Conservation (phyloP, 2,329 filamentous ascomycete species). For the Trichoderma endophyticum region DNA sequence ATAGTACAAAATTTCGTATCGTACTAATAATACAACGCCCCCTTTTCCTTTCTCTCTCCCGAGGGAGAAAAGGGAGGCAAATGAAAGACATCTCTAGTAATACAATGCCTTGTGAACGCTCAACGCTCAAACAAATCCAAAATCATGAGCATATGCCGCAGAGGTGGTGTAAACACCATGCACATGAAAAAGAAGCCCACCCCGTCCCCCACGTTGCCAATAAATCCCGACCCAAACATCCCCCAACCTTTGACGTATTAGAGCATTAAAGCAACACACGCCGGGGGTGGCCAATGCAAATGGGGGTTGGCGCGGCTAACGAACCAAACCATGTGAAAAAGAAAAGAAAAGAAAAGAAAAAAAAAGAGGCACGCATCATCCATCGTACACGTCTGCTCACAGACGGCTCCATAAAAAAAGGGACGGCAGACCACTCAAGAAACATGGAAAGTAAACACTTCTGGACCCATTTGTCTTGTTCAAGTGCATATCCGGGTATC, state of each 20-base stretch:
- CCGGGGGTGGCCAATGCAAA: neutral
- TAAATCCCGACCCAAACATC: neutral
- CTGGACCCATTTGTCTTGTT: conserved; percentile 15
- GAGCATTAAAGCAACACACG: neutral
- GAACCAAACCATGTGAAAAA: neutral
- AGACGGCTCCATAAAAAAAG: conserved; percentile 15
- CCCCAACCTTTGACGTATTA: neutral
- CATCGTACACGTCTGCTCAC: conserved; percentile 16
- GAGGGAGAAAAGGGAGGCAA: neutral
- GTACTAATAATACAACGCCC: neutral
- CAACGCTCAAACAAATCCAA: conserved; percentile 7
- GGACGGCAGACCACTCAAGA: conserved; percentile 5
- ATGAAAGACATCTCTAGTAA: neutral
- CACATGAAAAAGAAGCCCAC: neutral
- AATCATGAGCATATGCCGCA: neutral
- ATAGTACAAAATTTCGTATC: neutral
- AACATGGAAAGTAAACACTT: conserved; percentile 1
- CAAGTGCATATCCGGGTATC: conserved; percentile 17
- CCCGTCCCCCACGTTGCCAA: neutral
- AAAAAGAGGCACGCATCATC: conserved; percentile 10
- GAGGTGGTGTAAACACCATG: neutral
- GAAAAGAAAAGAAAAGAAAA: neutral
- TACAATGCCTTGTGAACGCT: conserved; percentile 16
- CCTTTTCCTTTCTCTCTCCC: neutral
- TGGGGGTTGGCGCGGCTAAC: neutral